Evolutionary conservation across 2,329 filamentous ascomycete genomes (phyloP).

Genomic region (Lizonia empirigonia): DNA sequence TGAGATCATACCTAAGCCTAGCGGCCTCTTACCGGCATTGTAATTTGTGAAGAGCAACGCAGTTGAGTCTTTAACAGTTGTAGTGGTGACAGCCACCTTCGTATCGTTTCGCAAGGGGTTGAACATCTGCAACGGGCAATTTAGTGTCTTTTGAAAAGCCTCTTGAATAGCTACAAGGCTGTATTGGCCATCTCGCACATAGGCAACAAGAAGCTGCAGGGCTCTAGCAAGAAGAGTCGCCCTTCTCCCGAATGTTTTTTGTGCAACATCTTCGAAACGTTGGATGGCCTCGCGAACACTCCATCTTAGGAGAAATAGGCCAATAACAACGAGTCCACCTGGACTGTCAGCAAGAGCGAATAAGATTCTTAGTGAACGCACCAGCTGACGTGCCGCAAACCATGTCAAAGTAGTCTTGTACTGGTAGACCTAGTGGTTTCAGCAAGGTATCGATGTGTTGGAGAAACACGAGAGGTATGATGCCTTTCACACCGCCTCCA

Average conservation of each 20-base stretch:
- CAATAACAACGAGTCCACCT: conserved; percentile 19
- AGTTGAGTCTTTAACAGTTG: conserved; percentile 20
- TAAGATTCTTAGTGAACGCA: no score
- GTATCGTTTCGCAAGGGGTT: conserved; percentile 31
- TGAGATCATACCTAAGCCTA: background rate
- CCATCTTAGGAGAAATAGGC: conserved; percentile 18
- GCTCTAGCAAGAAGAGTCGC: conserved; percentile 12
- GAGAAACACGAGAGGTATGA: no score
- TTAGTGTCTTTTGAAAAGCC: conserved; percentile 26
- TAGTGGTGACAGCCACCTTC: conserved; percentile 39
- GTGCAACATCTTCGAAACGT: no score
- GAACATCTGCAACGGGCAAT: conserved; percentile 29
- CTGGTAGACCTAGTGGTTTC: no score
- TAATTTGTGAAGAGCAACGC: conserved; percentile 39
- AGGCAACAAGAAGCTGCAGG: conserved; percentile 27
- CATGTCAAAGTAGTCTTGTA: no score
- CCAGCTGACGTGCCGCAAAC: no score
- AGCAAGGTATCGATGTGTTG: no score
- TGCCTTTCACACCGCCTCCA: no score
- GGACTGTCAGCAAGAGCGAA: no score
- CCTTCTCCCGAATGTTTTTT: no score
- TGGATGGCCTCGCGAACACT: no score
- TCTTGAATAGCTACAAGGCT: conserved; percentile 30
- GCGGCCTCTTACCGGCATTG: conserved; percentile 15
- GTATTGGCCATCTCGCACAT: conserved; percentile 34